These are phyloP conservation scores for Cenchrus fungigraminus DNA, from an alignment of 176 grass and related monocot species.

Conservation along the genomic window DNA sequence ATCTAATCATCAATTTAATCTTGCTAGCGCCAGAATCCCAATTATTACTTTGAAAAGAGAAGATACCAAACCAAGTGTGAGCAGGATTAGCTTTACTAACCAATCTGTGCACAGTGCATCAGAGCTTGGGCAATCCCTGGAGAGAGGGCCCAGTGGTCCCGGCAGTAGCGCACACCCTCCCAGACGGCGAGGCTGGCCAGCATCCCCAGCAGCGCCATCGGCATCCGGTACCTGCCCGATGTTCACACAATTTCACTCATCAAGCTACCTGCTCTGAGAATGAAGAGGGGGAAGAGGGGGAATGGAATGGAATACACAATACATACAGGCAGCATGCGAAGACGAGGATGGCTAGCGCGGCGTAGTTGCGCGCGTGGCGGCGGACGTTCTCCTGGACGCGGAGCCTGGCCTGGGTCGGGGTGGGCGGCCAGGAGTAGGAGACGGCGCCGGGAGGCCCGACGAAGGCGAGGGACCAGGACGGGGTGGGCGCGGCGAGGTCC, in stretches of 20 bases:
- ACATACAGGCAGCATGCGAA: slow-evolving; percentile 86
- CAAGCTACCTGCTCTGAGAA: slow-evolving; percentile 22
- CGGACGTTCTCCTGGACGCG: slow-evolving; percentile 95
- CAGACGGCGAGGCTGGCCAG: slow-evolving; percentile 64
- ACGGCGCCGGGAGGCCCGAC: slow-evolving; percentile 49
- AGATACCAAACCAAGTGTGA: background rate
- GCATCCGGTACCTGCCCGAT: slow-evolving; percentile 76
- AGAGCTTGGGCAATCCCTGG: slow-evolving; percentile 60
- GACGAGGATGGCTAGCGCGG: slow-evolving; percentile 66
- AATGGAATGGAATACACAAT: background rate
- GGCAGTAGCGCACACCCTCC: slow-evolving; percentile 72
- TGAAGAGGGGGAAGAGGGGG: background rate
- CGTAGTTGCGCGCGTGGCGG: slow-evolving; percentile 83
- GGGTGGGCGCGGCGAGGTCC: slow-evolving; percentile 69
- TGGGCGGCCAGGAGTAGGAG: slow-evolving; percentile 83
- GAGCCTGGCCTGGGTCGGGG: slow-evolving; percentile 75
- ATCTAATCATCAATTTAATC: background rate
- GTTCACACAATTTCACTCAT: background rate
- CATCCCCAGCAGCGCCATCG: slow-evolving; percentile 74
- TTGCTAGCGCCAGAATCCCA: background rate
- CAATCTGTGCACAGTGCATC: slow-evolving; percentile 48
- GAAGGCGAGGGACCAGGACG: slow-evolving; percentile 84
- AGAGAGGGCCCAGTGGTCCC: slow-evolving; percentile 53
- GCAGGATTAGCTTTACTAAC: slow-evolving; percentile 45
- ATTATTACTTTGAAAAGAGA: background rate